phyloP scores from a whole-genome alignment of 495 filamentous ascomycete genomes.

The Penicillium roqueforti region DNA sequence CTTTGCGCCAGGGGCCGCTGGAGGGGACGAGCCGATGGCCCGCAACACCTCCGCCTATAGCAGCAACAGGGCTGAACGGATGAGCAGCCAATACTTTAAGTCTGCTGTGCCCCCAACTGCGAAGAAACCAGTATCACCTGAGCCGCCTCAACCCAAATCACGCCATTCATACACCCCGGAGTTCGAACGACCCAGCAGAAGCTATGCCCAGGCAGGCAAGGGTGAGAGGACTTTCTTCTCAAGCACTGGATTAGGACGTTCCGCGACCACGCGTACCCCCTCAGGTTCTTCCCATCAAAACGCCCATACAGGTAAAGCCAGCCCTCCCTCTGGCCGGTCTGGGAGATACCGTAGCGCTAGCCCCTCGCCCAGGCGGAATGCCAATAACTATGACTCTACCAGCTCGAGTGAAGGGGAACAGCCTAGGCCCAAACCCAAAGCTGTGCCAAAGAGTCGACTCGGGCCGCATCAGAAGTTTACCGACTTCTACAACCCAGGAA shows the following conservation, averaged over 20 bases:
- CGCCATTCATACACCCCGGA: slow-evolving; percentile 26
- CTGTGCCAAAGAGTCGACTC: slow-evolving; percentile 43
- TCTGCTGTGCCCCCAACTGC: slow-evolving; percentile 39
- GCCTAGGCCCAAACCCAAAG: slow-evolving; percentile 33
- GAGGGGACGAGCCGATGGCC: slow-evolving; percentile 55
- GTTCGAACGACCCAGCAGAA: slow-evolving; percentile 55
- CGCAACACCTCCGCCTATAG: slow-evolving; percentile 49
- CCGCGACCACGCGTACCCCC: slow-evolving; percentile 44
- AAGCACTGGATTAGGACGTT: slow-evolving; percentile 41
- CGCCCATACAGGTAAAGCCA: slow-evolving; percentile 36
- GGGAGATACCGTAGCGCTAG: slow-evolving; percentile 40
- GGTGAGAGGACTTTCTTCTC: slow-evolving; percentile 65
- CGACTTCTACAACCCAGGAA: slow-evolving; percentile 26
- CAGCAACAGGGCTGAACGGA: slow-evolving; percentile 37
- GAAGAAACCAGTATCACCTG: slow-evolving; percentile 32
- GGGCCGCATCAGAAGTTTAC: slow-evolving; percentile 33
- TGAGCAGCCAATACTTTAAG: slow-evolving; percentile 31
- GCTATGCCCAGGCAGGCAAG: slow-evolving; percentile 58
- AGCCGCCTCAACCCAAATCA: slow-evolving; percentile 4
- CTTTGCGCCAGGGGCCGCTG: slow-evolving; percentile 51
- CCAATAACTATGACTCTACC: slow-evolving; percentile 29
- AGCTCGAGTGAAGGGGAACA: slow-evolving; percentile 40
- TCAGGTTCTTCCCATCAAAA: slow-evolving; percentile 29
- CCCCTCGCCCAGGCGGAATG: slow-evolving; percentile 29
- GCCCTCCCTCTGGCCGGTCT: slow-evolving; percentile 25